A percentile compares a stretch with the other conserved stretches of the same genome.
Conservation (phyloP, 2,329 filamentous ascomycete genomes). For the Huntiella abstrusa region DNA sequence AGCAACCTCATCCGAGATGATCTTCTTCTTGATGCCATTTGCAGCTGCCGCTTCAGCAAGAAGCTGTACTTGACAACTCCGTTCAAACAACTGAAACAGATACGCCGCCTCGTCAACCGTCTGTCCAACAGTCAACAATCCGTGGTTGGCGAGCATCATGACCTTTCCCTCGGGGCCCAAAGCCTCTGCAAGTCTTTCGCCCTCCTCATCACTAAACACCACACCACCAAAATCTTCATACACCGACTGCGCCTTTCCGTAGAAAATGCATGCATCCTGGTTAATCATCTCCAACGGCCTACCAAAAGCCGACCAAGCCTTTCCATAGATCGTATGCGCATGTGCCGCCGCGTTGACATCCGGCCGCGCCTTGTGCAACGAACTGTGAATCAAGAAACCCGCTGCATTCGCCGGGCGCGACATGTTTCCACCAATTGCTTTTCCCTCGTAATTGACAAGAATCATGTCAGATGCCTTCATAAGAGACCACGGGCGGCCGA, state of each 20-base stretch:
- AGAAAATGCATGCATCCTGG: slow-evolving; percentile 45
- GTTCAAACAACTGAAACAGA: slow-evolving; percentile 47
- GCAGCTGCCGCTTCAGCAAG: slow-evolving; percentile 40
- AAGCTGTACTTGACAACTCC: slow-evolving; percentile 48
- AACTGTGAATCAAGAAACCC: slow-evolving; percentile 49
- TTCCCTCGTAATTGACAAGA: slow-evolving; percentile 38
- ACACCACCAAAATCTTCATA: slow-evolving; percentile 35
- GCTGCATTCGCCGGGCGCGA: slow-evolving; percentile 41
- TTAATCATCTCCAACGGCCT: slow-evolving; percentile 48
- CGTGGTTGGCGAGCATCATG: slow-evolving; percentile 50
- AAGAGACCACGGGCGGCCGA: slow-evolving; percentile 46
- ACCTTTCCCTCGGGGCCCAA: slow-evolving; percentile 38
- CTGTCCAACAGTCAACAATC: slow-evolving; percentile 44
- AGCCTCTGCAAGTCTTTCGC: slow-evolving; percentile 38
- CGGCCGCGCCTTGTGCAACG: slow-evolving; percentile 42
- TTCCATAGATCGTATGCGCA: slow-evolving; percentile 41
- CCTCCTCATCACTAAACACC: slow-evolving; percentile 41
- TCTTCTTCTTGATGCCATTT: slow-evolving; percentile 17
- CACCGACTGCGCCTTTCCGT: slow-evolving; percentile 36
- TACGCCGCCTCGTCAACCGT: slow-evolving; percentile 57
- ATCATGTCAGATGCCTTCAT: slow-evolving; percentile 49
- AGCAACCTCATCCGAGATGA: slow-evolving; percentile 24
- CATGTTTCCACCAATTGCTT: slow-evolving; percentile 40
- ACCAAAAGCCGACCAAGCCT: slow-evolving; percentile 47
- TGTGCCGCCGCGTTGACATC: slow-evolving; percentile 50